Evolutionary conservation across 805 yeast genomes (phyloP).

Genomic region (Metschnikowia kofuensis): DNA sequence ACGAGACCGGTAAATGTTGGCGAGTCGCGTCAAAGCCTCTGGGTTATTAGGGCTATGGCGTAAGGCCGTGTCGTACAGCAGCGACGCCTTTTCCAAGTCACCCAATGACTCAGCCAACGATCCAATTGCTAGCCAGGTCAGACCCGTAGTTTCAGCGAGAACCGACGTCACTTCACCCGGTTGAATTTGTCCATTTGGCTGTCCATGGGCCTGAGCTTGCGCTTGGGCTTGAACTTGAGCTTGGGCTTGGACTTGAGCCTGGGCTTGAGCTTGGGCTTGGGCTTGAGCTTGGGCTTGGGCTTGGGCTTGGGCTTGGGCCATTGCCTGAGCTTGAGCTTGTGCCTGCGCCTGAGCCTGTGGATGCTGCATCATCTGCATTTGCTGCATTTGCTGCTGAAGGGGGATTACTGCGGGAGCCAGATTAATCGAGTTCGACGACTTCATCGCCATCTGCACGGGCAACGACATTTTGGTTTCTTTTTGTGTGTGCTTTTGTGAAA

Average conservation of each 20-base stretch:
- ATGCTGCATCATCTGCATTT: slow-evolving; percentile 15
- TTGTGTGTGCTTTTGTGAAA: not conserved
- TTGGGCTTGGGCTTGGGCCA: slow-evolving; percentile 10
- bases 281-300: slow-evolving; percentile 8
- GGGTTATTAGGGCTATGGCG: slow-evolving; percentile 84
- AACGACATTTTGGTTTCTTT: slow-evolving; percentile 12
- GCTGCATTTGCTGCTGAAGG: slow-evolving; percentile 11
- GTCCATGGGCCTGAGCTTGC: slow-evolving; percentile 14
- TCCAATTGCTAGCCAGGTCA: slow-evolving; percentile 88
- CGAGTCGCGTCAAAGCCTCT: slow-evolving; percentile 79
- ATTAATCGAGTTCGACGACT: slow-evolving; percentile 12
- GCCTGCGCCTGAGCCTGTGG: slow-evolving; percentile 14
- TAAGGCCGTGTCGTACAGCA: slow-evolving; percentile 83
- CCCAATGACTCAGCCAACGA: slow-evolving; percentile 85
- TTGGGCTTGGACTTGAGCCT: slow-evolving; percentile 12
- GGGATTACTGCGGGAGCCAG: slow-evolving; percentile 15
- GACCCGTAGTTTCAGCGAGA: slow-evolving; percentile 56
- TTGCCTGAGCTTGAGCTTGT: slow-evolving; percentile 12
- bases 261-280: slow-evolving; percentile 14
- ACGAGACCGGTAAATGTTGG: slow-evolving; percentile 81
- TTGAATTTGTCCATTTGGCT: slow-evolving; percentile 4
- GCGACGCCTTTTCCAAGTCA: slow-evolving; percentile 84
- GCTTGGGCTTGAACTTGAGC: slow-evolving; percentile 14
- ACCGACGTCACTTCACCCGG: slow-evolving; percentile 15
- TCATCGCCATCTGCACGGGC: slow-evolving; percentile 23